These are phyloP conservation scores for Tuber aestivum DNA, from an alignment of 495 filamentous ascomycete genomes.

Conservation along the genomic window DNA sequence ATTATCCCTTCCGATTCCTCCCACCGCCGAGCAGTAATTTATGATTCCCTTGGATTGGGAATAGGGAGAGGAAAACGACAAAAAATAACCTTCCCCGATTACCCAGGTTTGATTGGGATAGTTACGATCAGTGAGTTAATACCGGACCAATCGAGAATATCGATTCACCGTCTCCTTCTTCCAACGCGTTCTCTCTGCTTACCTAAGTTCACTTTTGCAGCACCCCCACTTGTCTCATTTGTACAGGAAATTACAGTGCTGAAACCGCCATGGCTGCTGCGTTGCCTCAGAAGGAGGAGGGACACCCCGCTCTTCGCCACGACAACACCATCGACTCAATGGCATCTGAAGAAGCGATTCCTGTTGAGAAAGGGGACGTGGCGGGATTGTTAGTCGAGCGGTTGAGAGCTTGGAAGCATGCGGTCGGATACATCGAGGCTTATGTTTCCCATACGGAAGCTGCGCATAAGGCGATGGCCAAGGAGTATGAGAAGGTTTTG, in stretches of 20 bases:
- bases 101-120: neutral
- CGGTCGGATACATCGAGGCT: constrained; percentile 80
- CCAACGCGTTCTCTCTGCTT: neutral
- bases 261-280: neutral
- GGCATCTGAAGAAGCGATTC: constrained; percentile 38
- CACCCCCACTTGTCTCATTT: neutral
- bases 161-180: neutral
- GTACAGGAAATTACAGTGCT: neutral
- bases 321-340: constrained; percentile 16
- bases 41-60: neutral
- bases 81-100: neutral
- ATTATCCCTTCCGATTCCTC: neutral
- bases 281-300: neutral
- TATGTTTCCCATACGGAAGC: constrained; percentile 80
- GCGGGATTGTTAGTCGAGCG: constrained; percentile 74
- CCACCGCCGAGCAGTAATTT: neutral
- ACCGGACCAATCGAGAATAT: neutral
- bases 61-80: neutral
- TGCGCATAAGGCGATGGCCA: constrained; percentile 72
- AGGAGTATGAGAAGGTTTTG: constrained; percentile 90
- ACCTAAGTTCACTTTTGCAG: neutral
- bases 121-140: neutral
- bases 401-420: constrained; percentile 91
- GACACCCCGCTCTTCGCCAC: constrained; percentile 14
- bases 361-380: constrained; percentile 49